Evolutionary conservation across 2,329 filamentous ascomycete species (phyloP).

Genomic region (Endocalyx cinctus): DNA sequence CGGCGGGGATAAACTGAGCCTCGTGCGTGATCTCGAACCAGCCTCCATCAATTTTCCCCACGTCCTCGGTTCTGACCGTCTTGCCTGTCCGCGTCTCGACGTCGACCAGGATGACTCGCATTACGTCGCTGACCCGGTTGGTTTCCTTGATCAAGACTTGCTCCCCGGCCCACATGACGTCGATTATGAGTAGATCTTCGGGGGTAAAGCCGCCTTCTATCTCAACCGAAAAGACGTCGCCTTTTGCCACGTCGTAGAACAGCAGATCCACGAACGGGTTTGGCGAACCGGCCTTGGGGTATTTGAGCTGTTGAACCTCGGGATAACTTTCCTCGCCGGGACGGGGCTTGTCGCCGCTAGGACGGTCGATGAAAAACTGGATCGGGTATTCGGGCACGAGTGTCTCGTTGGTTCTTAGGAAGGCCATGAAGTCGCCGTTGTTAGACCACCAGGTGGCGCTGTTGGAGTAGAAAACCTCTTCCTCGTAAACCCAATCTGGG

Average conservation of each 20-base stretch:
- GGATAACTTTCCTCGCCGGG: constrained; percentile 83
- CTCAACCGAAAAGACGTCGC: constrained; percentile 74
- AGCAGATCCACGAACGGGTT: constrained; percentile 86
- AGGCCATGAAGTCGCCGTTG: constrained; percentile 84
- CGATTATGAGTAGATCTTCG: constrained; percentile 83
- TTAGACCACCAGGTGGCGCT: constrained; percentile 94
- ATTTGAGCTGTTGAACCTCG: constrained; percentile 88
- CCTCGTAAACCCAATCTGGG: constrained; percentile 95
- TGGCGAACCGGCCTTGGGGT: constrained; percentile 90
- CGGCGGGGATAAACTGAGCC: constrained; percentile 81
- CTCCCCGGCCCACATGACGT: constrained; percentile 83
- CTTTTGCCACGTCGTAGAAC: constrained; percentile 79
- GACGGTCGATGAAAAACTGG: constrained; percentile 86
- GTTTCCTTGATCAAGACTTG: constrained; percentile 87
- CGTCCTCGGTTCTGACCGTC: constrained; percentile 73
- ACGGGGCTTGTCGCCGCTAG: constrained; percentile 65
- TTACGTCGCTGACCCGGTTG: constrained; percentile 87
- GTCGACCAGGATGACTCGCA: constrained; percentile 84
- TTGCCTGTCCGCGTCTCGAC: constrained; percentile 68
- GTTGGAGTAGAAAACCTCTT: constrained; percentile 73
- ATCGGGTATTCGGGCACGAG: constrained; percentile 87
- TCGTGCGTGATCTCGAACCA: constrained; percentile 95
- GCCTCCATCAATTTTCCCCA: constrained; percentile 82
- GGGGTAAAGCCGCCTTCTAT: constrained; percentile 74
- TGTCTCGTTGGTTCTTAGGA: constrained; percentile 90